Evolutionary conservation across 2,329 filamentous ascomycete species (phyloP), one percentile per base, ranked within the genome.

Genomic region (Daldinia sp.): DNA sequence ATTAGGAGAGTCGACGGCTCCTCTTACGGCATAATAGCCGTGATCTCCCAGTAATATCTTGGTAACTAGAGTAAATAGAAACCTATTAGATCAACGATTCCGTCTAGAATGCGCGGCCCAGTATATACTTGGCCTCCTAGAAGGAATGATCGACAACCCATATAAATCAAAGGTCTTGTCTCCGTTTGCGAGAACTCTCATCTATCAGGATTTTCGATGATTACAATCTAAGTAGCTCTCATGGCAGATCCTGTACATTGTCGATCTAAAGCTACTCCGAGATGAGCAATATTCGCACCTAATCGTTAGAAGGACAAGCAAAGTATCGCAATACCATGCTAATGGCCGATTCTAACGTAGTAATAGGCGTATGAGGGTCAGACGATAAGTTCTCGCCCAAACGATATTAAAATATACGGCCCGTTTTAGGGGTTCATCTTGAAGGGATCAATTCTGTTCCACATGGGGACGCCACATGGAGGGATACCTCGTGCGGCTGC

Each of bases 391-490:
- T 59, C 54, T 61, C 54, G 34, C 58, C 45, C 23, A 50, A 34
- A 34, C 48, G 58, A 54, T 56, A 58, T 54, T 32, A 61, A 13
- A 63, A 39, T 6, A 50, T 55, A 57, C 63, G 59, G 65, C 41
- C 63, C 62, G 65, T 66, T 57, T 57, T 58, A 41, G 19, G 25
- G 10, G 17, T 51, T 63, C 52, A 50, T 63, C 56, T 61, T 41
- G 17, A 51, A 56, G 53, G 49, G 29, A 48, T 34, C 27, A 32
- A 54, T 49, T 56, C 21, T 51, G 51, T 50, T 59, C 59, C 45
- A 29, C 32, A 50, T 61, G 57, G 52, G 54, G 55, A 61, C 58
- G 48, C 64, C 50, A 57, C 17, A 61, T 63, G 53, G 52, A 32
- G 56, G 53, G 19, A 45, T 57, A 23, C 53, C 45, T 58, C 25